Percentiles rank a stretch among this genome's conserved stretches.
Conservation (phyloP, 345 rosid genomes). For the Theobroma cacao region DNA sequence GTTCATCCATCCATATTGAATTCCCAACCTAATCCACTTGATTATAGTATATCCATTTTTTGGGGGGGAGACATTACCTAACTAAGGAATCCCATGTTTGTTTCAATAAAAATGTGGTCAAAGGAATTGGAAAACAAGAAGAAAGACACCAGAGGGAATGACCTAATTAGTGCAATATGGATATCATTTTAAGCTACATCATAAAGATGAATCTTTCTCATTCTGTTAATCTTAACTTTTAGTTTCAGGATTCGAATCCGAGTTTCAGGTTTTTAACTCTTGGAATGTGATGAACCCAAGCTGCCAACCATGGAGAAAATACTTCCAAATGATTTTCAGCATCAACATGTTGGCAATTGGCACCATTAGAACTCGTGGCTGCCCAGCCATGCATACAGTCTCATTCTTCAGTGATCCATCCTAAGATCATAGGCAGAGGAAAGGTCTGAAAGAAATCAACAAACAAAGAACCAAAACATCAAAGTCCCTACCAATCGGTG, state of each 20-base stretch:
- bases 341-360: not conserved
- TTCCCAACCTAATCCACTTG: slow-evolving; percentile 20
- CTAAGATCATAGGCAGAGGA: not conserved
- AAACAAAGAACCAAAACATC: not conserved
- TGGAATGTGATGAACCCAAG: not conserved
- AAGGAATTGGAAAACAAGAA: not conserved
- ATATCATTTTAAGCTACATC: no score
- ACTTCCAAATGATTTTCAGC: not conserved
- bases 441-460: not conserved
- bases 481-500: not conserved
- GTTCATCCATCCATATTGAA: not conserved
- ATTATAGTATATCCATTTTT: not conserved
- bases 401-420: not conserved
- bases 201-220: no score
- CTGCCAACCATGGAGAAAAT: not conserved
- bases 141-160: not conserved
- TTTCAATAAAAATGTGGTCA: not conserved
- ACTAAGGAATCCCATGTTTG: not conserved
- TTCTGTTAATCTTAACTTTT: no score
- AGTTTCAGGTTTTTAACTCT: not conserved
- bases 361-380: not conserved
- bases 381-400: not conserved
- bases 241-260: no score
- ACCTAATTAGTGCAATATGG: not conserved
- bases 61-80: not conserved